phyloP scores from a whole-genome alignment of 352 stramenopile genomes.

The Phytophthora pseudosyringae region DNA sequence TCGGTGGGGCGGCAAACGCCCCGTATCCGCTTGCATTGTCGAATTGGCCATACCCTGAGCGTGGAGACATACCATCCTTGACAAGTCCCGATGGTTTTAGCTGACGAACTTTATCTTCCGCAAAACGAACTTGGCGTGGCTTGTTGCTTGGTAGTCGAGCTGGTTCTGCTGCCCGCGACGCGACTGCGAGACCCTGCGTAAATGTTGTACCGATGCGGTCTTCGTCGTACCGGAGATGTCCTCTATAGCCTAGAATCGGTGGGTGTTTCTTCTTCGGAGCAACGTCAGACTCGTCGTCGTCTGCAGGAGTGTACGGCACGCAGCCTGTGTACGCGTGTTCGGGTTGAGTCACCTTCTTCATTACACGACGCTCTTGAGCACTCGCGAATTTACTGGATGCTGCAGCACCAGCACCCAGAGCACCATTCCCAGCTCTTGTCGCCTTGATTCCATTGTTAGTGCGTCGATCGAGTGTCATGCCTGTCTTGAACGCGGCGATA shows the following conservation, averaged over 20 bases:
- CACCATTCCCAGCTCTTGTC: constrained; percentile 6
- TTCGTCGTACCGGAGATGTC: constrained; percentile 61
- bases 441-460: constrained; percentile 2
- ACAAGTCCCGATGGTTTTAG: background rate
- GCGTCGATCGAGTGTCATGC: constrained; percentile 21
- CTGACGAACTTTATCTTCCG: constrained; percentile 14
- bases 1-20: constrained; percentile 38
- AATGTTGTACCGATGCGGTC: constrained; percentile 78
- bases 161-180: constrained; percentile 24
- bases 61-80: constrained; percentile 25
- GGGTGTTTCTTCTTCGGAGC: constrained; percentile 38
- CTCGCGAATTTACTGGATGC: constrained; percentile 34
- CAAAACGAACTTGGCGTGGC: constrained; percentile 31
- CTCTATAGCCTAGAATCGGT: constrained; percentile 70
- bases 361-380: constrained; percentile 59
- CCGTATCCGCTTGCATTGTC: constrained; percentile 42
- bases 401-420: constrained; percentile 1
- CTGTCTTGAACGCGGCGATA: constrained; percentile 1
- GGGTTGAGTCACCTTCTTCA: constrained; percentile 73
- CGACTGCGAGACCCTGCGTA: constrained; percentile 55
- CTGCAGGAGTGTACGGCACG: constrained; percentile 27
- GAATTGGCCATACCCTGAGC: constrained; percentile 44
- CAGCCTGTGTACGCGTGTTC: constrained; percentile 78
- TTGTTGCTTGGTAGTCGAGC: constrained; percentile 8
- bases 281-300: constrained; percentile 14